These are phyloP conservation scores for Pseudonitzschia multiseries DNA, from an alignment of 108 stramenopile genomes.

Conservation along the genomic window DNA sequence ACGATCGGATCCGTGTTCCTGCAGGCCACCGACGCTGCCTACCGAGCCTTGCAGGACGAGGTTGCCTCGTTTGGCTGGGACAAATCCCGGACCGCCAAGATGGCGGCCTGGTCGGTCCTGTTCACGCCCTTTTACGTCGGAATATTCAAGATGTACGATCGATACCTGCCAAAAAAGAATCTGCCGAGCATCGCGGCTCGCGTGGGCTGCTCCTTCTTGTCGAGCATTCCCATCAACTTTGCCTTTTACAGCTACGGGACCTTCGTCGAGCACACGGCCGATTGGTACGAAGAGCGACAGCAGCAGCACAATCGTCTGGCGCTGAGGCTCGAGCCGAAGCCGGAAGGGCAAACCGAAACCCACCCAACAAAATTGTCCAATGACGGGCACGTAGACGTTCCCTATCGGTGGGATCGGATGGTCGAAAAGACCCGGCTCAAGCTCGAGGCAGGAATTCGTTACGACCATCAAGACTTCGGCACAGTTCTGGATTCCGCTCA, in stretches of 20 bases:
- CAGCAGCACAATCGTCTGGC: background rate
- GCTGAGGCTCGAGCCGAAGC: too few species aligned
- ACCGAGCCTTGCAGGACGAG: conserved; percentile 3
- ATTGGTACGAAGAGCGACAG: conserved; percentile 16
- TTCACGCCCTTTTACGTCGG: conserved; percentile 34
- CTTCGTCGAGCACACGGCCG: conserved; percentile 27
- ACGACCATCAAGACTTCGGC: conserved; percentile 33
- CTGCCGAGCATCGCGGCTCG: conserved; percentile 19
- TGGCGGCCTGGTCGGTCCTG: conserved; percentile 36
- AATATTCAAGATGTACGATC: conserved; percentile 30
- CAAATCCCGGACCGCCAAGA: conserved; percentile 34
- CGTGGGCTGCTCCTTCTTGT: conserved; percentile 15
- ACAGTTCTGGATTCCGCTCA: conserved; percentile 40
- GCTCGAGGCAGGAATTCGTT: conserved; percentile 35
- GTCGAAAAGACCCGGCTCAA: conserved; percentile 15
- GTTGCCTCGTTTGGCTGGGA: conserved; percentile 21
- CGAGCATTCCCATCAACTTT: conserved; percentile 36
- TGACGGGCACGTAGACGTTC: conserved; percentile 11
- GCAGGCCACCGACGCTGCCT: background rate
- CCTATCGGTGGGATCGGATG: conserved; percentile 24
- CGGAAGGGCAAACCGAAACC: background rate
- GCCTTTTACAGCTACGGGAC: conserved; percentile 49
- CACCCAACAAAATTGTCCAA: too few species aligned
- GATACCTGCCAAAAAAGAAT: conserved; percentile 26
- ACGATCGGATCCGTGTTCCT: background rate